Evolutionary conservation across 2,329 filamentous ascomycete genomes (phyloP).

Genomic region (Pezicula carpinea): DNA sequence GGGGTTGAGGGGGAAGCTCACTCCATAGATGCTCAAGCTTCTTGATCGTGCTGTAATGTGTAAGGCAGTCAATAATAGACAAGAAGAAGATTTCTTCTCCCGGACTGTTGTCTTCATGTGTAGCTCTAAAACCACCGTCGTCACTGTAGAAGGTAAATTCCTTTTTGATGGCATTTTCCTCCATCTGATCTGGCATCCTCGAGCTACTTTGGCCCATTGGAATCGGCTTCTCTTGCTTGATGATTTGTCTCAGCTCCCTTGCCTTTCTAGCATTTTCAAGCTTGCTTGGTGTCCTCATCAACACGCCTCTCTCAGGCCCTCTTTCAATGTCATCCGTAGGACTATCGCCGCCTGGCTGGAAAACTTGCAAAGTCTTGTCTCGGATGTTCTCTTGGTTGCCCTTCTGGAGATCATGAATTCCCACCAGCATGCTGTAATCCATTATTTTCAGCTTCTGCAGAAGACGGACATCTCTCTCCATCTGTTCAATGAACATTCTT

Average conservation of each 20-base stretch:
- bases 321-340: constrained; percentile 47
- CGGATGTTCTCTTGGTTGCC: constrained; percentile 94
- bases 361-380: constrained; percentile 86
- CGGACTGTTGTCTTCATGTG: constrained; percentile 79
- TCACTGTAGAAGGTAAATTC: constrained; percentile 87
- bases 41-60: constrained; percentile 92
- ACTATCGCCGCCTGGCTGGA: constrained; percentile 76
- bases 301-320: constrained; percentile 42
- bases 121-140: constrained; percentile 88
- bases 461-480: constrained; percentile 80
- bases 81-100: constrained; percentile 96
- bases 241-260: constrained; percentile 83
- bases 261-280: constrained; percentile 88
- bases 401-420: constrained; percentile 83
- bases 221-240: constrained; percentile 89
- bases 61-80: constrained; percentile 96
- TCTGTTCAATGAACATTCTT: constrained; percentile 80
- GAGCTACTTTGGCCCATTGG: constrained; percentile 79
- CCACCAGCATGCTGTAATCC: constrained; percentile 95
- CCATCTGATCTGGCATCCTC: constrained; percentile 86
- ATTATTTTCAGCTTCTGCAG: constrained; percentile 91
- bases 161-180: constrained; percentile 64
- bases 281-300: constrained; percentile 89
- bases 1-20: constrained; percentile 10
- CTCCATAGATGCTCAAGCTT: constrained; percentile 94